Evolutionary conservation across 108 stramenopile genomes (phyloP), one percentile per base, ranked within the genome.

Genomic region (Skeletonema marinoi): DNA sequence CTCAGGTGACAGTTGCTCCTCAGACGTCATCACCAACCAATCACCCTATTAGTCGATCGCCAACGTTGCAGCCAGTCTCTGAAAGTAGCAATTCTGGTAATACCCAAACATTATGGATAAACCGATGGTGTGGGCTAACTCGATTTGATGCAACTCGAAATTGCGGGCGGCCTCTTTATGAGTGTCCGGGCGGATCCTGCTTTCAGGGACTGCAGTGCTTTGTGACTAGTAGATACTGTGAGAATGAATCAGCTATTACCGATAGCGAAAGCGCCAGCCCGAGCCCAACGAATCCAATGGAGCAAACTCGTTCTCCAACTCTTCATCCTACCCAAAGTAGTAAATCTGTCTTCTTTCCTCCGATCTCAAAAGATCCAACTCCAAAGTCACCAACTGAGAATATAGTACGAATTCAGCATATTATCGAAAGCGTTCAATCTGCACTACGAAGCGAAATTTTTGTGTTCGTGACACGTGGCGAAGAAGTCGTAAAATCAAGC

Each of bases 391-490:
- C 73, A 65, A 14, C 1, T 51, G 36, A 36, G 13, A 74, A 65
- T 46, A 36, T 74, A 33, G n/a, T 14, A 11, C 36, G 33, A 32
- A 19, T 65, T 25, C 42, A 65, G 21, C 44, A 56, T 10, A 51
- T 54, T 25, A 8, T 74, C 17, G 32, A 54, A 21, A 63, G 33
- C 17, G 25, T 65, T 6, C 4, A 50, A 9, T 29, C 29, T 32
- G 10, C 31, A 8, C 64, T 74, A 13, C 63, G 56, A 31, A 74
- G 46, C 31, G 64, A 74, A 39, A 39, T 74, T 30, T 74, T 74
- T 65, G 64, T 74, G 21, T 21, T 65, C 2, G 51, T 65, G 7
- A 74, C 73, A 17, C 51, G 64, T 19, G 64, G 64, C 33, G 73
- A 64, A 11, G 48, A 44, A n/a, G 35, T 58, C 21, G 8, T 74